A percentile compares a stretch with the other conserved stretches of the same genome.
phyloP scores from a whole-genome alignment of 371 early-diverging fungal species.

The Actinomucor elegans region DNA sequence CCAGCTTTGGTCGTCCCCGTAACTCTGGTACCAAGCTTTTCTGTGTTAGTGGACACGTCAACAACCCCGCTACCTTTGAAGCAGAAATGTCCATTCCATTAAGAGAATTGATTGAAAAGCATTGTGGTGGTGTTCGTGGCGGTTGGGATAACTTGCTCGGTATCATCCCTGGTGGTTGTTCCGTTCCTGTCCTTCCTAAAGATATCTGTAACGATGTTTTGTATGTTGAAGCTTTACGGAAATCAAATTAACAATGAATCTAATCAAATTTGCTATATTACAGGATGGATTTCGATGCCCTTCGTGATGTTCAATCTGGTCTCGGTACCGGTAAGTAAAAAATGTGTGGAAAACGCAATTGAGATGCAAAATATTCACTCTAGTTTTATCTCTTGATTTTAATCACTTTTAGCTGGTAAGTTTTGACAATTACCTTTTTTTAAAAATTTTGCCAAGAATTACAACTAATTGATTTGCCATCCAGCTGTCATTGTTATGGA shows the following conservation, averaged over 20 bases:
- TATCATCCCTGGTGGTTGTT: slow-evolving; percentile 97
- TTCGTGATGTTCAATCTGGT: slow-evolving; percentile 91
- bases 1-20: slow-evolving; percentile 89
- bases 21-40: slow-evolving; percentile 96
- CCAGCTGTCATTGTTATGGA: slow-evolving; percentile 96
- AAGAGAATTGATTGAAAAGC: slow-evolving; percentile 92
- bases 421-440: neutral
- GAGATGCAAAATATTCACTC: neutral
- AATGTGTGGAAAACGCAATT: too few species aligned
- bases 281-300: slow-evolving; percentile 97
- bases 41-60: slow-evolving; percentile 97
- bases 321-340: slow-evolving; percentile 80
- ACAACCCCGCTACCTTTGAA: slow-evolving; percentile 96
- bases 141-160: slow-evolving; percentile 99
- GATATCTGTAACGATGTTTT: slow-evolving; percentile 87
- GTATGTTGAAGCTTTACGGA: slow-evolving; percentile 28
- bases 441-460: neutral
- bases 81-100: slow-evolving; percentile 98
- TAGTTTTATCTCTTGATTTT: neutral
- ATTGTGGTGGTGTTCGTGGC: slow-evolving; percentile 96
- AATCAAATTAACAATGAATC: too few species aligned
- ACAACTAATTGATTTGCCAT: too few species aligned
- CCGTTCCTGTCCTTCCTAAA: slow-evolving; percentile 92
- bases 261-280: neutral
- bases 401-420: slow-evolving; percentile 30